Conservation (phyloP, 352 stramenopile species). For the Pythium dissotocum region DNA sequence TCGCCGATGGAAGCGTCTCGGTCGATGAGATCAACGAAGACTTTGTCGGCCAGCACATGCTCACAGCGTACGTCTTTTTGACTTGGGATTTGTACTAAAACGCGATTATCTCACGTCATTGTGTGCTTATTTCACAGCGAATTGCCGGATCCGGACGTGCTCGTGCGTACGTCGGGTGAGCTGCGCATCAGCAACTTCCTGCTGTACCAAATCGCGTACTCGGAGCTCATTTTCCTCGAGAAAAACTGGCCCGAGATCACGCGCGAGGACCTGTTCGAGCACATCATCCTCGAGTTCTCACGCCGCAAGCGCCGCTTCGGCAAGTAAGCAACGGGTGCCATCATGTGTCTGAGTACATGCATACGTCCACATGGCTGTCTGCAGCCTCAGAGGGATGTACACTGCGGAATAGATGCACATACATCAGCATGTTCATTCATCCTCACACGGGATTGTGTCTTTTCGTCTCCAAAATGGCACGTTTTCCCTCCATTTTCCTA, state of each 20-base stretch:
- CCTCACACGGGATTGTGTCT: neutral
- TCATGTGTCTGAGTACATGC: neutral
- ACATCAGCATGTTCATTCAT: neutral
- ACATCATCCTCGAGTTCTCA: conserved; percentile 88
- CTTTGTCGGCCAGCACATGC: conserved; percentile 67
- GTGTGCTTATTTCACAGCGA: conserved; percentile 38
- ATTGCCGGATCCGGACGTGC: conserved; percentile 91
- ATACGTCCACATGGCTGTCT: neutral
- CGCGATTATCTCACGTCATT: neutral
- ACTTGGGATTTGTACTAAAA: neutral
- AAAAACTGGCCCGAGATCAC: conserved; percentile 96
- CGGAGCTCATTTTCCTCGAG: conserved; percentile 94
- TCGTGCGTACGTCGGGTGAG: conserved; percentile 96
- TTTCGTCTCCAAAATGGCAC: conserved; percentile 3
- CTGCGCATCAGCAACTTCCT: conserved; percentile 96
- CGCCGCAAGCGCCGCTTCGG: conserved; percentile 88
- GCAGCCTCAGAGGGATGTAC: neutral
- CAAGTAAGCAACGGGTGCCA: conserved; percentile 49
- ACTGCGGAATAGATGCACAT: neutral
- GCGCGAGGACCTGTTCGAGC: conserved; percentile 67
- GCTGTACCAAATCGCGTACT: conserved; percentile 95
- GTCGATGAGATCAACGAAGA: conserved; percentile 82
- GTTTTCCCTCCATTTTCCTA: conserved; percentile 28
- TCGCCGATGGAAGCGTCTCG: conserved; percentile 57
- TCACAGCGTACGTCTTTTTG: conserved; percentile 67